Evolutionary conservation across 192 early-diverging fungal genomes (phyloP).

Genomic region (Cetraspora pellucida): DNA sequence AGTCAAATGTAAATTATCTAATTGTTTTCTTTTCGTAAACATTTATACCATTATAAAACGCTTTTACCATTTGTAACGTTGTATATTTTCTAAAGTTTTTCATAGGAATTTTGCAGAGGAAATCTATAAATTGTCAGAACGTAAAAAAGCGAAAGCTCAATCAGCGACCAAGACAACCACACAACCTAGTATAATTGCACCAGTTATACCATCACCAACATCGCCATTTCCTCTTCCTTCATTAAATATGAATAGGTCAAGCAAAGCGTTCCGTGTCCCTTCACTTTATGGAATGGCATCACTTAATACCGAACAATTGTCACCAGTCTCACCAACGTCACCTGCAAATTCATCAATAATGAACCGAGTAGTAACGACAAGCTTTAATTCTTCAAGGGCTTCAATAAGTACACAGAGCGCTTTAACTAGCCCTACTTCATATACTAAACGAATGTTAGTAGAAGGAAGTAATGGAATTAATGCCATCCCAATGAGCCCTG

Average conservation of each 20-base stretch:
- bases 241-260: slow-evolving; percentile 11
- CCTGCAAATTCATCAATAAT: too few relatives aligned
- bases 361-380: too few relatives aligned
- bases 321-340: too few relatives aligned
- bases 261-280: too few relatives aligned
- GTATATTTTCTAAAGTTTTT: slow-evolving; percentile 48
- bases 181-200: neutral
- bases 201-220: neutral
- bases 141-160: slow-evolving; percentile 13
- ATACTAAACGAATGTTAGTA: too few relatives aligned
- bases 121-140: slow-evolving; percentile 43
- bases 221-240: slow-evolving; percentile 14
- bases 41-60: neutral
- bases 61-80: neutral
- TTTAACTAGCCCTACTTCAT: too few relatives aligned
- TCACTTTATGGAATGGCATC: too few relatives aligned
- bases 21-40: neutral
- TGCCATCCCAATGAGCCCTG: too few relatives aligned
- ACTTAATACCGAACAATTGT: too few relatives aligned
- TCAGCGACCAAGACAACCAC: neutral
- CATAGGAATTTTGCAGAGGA: slow-evolving; percentile 69
- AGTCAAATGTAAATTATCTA: slow-evolving; percentile 49
- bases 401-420: too few relatives aligned
- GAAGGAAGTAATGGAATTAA: too few relatives aligned
- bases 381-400: too few relatives aligned